phyloP scores from a whole-genome alignment of 306 rosid genomes.

The Adenanthera pavonina region DNA sequence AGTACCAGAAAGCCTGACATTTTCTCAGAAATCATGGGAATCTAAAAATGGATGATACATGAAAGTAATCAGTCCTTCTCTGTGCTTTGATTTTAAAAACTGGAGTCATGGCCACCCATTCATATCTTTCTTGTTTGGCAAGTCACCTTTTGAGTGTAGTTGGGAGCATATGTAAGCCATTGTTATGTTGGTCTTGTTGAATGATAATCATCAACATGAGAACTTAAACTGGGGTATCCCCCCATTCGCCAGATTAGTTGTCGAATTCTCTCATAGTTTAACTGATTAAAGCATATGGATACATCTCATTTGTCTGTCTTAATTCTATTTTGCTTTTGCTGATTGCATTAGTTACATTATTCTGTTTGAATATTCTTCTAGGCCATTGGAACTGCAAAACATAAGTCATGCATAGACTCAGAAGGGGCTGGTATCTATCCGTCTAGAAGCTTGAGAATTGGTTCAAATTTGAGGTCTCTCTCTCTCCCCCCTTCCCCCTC shows the following conservation, averaged over 20 bases:
- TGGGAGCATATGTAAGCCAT: neutral
- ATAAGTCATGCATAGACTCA: constrained; percentile 44
- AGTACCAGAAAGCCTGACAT: constrained; percentile 7
- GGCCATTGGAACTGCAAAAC: constrained; percentile 52
- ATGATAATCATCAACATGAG: neutral
- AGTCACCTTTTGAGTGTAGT: neutral
- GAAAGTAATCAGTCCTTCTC: neutral
- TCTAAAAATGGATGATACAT: neutral
- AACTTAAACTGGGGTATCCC: neutral
- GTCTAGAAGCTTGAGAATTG: constrained; percentile 48
- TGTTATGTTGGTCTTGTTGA: neutral
- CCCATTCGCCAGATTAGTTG: neutral
- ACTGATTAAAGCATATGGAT: neutral
- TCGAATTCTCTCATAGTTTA: neutral
- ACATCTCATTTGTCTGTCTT: neutral
- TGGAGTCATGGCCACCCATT: neutral
- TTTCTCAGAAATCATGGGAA: neutral
- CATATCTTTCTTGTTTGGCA: neutral
- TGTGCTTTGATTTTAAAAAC: neutral
- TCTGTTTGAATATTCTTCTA: constrained; percentile 32
- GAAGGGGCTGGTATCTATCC: constrained; percentile 48
- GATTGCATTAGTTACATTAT: neutral
- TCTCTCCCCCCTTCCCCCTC: neutral
- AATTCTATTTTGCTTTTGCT: neutral
- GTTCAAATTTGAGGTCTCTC: constrained; percentile 48